phyloP scores from a whole-genome alignment of 2,329 filamentous ascomycete species.

The Ophiostoma angusticollis region DNA sequence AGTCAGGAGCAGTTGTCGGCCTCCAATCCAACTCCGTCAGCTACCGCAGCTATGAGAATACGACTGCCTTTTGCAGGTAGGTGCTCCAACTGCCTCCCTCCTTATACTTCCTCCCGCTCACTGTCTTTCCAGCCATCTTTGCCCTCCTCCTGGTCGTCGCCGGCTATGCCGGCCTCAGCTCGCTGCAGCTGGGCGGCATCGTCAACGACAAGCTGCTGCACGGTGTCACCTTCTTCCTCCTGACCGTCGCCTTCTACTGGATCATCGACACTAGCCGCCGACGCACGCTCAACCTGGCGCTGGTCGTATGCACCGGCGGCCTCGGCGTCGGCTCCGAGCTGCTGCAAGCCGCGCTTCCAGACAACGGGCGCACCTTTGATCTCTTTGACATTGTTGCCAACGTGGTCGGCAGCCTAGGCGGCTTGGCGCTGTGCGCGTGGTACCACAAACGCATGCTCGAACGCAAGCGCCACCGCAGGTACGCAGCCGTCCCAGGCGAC shows the following conservation, averaged over 20 bases:
- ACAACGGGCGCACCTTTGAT: constrained; percentile 58
- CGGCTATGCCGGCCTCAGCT: constrained; percentile 68
- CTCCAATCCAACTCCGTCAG: too few species aligned
- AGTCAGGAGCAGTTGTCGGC: too few species aligned
- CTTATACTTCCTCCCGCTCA: neutral
- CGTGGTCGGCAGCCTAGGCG: constrained; percentile 60
- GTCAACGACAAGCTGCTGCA: constrained; percentile 89
- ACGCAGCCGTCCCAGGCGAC: constrained; percentile 54
- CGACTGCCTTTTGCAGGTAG: constrained; percentile 78
- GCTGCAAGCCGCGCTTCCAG: constrained; percentile 57
- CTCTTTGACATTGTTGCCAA: constrained; percentile 81
- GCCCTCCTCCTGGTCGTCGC: constrained; percentile 58
- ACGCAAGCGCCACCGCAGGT: constrained; percentile 63
- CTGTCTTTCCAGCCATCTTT: constrained; percentile 44
- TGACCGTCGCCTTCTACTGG: constrained; percentile 91
- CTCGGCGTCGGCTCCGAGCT: constrained; percentile 66
- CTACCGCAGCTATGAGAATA: constrained; percentile 55
- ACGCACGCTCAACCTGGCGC: constrained; percentile 69
- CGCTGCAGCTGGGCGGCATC: constrained; percentile 38
- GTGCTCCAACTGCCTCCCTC: constrained; percentile 17
- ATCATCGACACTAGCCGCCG: constrained; percentile 83
- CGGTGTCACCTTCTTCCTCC: constrained; percentile 73
- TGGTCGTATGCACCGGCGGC: constrained; percentile 61
- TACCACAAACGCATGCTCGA: constrained; percentile 96
- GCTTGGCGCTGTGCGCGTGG: constrained; percentile 65